Evolutionary conservation across 1,139 yeast species (phyloP), one percentile per base, ranked within the genome.

Genomic region (Debaryomyces sp.): DNA sequence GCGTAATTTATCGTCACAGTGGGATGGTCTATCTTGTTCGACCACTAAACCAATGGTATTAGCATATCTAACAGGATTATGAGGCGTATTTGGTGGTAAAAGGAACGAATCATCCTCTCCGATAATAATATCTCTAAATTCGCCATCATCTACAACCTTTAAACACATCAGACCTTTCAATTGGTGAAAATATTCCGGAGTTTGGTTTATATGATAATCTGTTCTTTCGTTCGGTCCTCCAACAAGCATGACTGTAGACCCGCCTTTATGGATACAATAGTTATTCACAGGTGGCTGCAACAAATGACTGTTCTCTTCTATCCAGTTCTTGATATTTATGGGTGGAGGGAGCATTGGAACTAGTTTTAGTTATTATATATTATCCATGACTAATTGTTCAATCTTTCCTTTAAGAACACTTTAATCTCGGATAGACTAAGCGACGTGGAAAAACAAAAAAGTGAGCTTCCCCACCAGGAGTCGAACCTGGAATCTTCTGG

Each of bases 181-280:
- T 75, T 87, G 95, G 66, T 87, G 85, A 66, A 92, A 92, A 80
- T 91, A 92, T 61, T 91, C 97, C 0, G 97, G 97, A 0, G 97
- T 92, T 59, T 89, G 96, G 62, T 92, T 92, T 47, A 92, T 81
- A 63, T 92, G 98, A 66, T 89, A 92, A 63, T 92, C 97, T 0
- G 96, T 90, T 52, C 97, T 77, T 60, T 86, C 96, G 65, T 92
- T 92, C 2, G 97, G 97, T 0, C 97, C 98, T 6, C 97, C 97
- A 2, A 92, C 96, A 44, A 84, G 82, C 97, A 92, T 92, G 40
- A 90, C 89, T 1, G 97, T 91, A 62, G 89, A 89, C 0, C 97
- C 97, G 3, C 96, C 96, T 43, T 91, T 78, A 64, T 92, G 96
- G 30, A 91, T 81, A 62, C 97, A 89, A 68, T 70, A 92, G 64